Base-by-base conservation (phyloP, 768 basidiomycete species). In the Pholiota microspora region DNA sequence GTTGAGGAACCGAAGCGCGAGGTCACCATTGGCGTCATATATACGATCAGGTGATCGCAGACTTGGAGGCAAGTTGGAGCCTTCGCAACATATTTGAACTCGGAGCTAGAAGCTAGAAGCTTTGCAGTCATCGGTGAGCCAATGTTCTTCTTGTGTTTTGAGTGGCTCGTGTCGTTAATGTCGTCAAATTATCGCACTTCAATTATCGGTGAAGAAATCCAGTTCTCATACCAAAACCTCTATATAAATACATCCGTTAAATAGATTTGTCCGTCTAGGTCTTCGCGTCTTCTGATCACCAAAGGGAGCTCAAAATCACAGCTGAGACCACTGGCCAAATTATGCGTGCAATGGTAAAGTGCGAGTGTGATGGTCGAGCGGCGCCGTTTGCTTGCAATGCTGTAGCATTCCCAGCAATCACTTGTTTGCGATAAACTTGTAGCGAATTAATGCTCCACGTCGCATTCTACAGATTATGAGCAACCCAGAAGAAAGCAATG, bases 401-500 rank as follows among this genome's bases (percentile, higher is more conserved):
- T 8, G 54, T 45, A 10, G 38, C 27, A 35, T 53, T 63, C 2
- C 59, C 56, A 18, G 53, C 31, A 13, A 63, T 38, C 7, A 56
- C 42, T 60, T 81, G 79, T 62, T 84, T 83, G 57, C 75, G 77
- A 69, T 89, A 92, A n/a, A 90, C 84, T 65, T 88, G 87, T 46
- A 92, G 75, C 8, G 75, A 83, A 64, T 92, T 92, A 67, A 92
- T 92, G 56, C 76, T 82, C 90, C 90, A 92, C 0, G 84, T 82
- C 2, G 90, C 88, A 65, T 92, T 90, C 89, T 91, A 56, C 31
- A 25, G 52, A 15, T n/a, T n/a, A n/a, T n/a, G n/a, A n/a, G n/a
- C n/a, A n/a, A n/a, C n/a, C n/a, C n/a, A n/a, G n/a, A n/a, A n/a
- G n/a, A n/a, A n/a, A n/a, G n/a, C n/a, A n/a, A n/a, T n/a, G n/a